Conservation (phyloP, 345 rosid genomes). For the Eucalyptus pumila region DNA sequence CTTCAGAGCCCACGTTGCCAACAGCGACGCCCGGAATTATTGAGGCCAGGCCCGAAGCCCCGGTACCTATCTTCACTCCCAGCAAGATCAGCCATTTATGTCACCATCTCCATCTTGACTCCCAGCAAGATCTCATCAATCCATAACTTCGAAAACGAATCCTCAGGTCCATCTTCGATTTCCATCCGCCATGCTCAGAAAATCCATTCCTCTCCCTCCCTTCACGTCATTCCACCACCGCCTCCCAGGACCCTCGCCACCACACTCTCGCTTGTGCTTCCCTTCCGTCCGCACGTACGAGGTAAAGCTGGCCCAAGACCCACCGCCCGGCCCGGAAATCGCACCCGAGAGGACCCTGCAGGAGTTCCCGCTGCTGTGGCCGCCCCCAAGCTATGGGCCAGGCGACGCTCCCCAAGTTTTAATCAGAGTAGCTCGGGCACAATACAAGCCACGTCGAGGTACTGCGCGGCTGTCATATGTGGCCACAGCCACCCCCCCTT, state of each 20-base stretch:
- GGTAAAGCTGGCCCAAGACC: neutral
- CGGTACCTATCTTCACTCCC: rapidly evolving
- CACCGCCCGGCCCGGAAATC: neutral
- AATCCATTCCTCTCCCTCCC: neutral
- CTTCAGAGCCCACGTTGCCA: rapidly evolving
- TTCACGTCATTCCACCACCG: neutral
- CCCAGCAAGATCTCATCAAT: neutral
- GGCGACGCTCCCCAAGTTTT: neutral
- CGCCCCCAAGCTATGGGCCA: neutral
- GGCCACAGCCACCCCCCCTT: too few species aligned
- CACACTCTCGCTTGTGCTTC: neutral
- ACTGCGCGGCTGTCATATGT: too few species aligned
- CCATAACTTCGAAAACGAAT: neutral
- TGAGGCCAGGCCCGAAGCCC: too few species aligned
- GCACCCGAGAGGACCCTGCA: neutral
- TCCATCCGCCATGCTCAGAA: neutral
- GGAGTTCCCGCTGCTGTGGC: neutral
- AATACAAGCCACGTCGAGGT: too few species aligned
- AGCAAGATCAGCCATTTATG: too few species aligned
- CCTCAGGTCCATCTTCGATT: neutral
- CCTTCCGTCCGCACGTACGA: neutral
- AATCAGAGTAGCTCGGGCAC: too few species aligned
- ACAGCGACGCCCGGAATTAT: too few species aligned
- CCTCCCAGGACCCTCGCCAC: neutral
- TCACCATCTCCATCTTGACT: neutral